These are phyloP conservation scores for Aquilaria sinensis DNA, from an alignment of 345 rosid species.

Conservation along the genomic window DNA sequence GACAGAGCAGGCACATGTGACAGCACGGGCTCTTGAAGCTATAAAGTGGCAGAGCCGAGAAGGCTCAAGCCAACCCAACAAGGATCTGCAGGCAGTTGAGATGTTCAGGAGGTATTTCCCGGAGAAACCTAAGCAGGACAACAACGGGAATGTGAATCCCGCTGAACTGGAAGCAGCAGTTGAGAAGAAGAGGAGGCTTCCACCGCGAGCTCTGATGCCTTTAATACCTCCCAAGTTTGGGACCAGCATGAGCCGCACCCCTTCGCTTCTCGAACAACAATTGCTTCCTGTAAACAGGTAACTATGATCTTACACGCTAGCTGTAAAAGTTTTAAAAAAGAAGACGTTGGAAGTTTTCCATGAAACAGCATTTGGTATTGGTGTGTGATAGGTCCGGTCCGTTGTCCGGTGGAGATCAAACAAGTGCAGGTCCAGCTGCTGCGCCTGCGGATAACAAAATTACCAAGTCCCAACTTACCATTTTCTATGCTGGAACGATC, in stretches of 20 bases:
- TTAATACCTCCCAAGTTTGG: neutral
- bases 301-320: too few species aligned
- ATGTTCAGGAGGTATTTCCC: conserved; percentile 10
- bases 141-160: neutral
- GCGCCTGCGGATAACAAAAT: neutral
- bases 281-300: conserved; percentile 3
- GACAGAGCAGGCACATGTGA: too few species aligned
- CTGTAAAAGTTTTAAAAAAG: too few species aligned
- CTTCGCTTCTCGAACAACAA: conserved; percentile 1
- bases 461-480: conserved; percentile 6
- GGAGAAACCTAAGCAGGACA: neutral
- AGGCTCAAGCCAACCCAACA: too few species aligned
- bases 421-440: neutral
- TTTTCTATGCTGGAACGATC: conserved; percentile 9
- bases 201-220: conserved; percentile 8
- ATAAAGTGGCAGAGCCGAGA: too few species aligned
- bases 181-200: neutral
- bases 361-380: neutral
- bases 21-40: too few species aligned
- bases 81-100: neutral
- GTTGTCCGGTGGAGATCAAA: neutral
- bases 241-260: neutral
- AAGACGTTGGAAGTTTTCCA: too few species aligned
- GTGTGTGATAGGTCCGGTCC: neutral
- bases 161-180: neutral